Conservation (phyloP, 2,329 filamentous ascomycete genomes). For the Shiraia sp. region DNA sequence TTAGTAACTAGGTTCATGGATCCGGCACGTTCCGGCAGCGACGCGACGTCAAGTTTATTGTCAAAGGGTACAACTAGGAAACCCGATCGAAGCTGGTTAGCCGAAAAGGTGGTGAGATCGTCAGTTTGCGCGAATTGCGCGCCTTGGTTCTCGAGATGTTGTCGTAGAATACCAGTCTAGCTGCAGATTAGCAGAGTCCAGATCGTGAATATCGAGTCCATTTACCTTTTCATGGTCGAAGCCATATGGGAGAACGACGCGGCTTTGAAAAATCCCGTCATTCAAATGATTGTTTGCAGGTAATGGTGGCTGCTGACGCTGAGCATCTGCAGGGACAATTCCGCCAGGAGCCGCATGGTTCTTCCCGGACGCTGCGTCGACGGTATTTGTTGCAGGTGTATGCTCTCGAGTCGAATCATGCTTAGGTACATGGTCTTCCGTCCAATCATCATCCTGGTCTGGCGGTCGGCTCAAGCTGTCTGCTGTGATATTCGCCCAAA, state of each 20-base stretch:
- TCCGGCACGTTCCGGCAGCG: constrained; percentile 42
- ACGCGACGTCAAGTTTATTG: constrained; percentile 38
- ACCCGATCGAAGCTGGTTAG: constrained; percentile 35
- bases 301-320: constrained; percentile 2
- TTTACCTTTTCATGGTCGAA: constrained; percentile 50
- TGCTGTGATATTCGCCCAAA: constrained; percentile 89
- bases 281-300: constrained; percentile 5
- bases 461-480: constrained; percentile 29
- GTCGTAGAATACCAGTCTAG: constrained; percentile 39
- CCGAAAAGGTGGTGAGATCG: constrained; percentile 28
- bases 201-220: constrained; percentile 2
- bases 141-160: constrained; percentile 40
- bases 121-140: constrained; percentile 34
- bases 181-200: constrained; percentile 23
- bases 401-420: constrained; percentile 19
- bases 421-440: constrained; percentile 29
- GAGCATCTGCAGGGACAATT: constrained; percentile 16
- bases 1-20: constrained; percentile 67
- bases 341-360: constrained; percentile 12
- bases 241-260: constrained; percentile 48
- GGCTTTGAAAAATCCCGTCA: constrained; percentile 50
- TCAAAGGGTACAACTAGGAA: constrained; percentile 54
- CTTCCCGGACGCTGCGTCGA: constrained; percentile 6
- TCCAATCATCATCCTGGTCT: constrained; percentile 40
- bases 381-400: constrained; percentile 7